phyloP scores from a whole-genome alignment of 345 rosid species.

The Draba incana region DNA sequence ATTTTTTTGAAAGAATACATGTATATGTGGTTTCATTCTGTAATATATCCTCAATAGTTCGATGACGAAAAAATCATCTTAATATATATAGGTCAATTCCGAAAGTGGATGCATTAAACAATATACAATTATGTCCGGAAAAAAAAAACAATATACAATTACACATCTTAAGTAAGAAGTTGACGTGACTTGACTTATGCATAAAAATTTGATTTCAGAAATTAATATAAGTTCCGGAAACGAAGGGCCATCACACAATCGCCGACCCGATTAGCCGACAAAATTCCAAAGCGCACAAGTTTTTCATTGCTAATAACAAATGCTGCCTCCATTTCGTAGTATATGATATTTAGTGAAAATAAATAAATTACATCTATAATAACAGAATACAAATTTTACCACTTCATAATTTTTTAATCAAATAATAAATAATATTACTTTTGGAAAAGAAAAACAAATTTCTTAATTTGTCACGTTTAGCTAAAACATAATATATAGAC shows the following conservation, averaged over 20 bases:
- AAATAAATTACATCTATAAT: too few relatives aligned
- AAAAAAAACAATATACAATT: background rate
- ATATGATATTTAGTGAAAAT: too few relatives aligned
- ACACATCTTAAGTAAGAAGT: conserved; percentile 25
- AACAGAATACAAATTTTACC: too few relatives aligned
- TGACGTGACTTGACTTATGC: conserved; percentile 36
- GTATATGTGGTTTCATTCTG: too few relatives aligned
- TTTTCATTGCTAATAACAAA: background rate
- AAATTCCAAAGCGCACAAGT: background rate
- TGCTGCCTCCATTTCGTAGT: too few relatives aligned
- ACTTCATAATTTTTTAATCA: too few relatives aligned
- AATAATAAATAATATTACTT: too few relatives aligned
- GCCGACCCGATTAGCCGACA: conserved; percentile 9
- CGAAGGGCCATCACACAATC: conserved; percentile 27
- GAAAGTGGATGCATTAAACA: conserved; percentile 7
- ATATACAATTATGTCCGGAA: background rate
- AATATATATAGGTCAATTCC: conserved; percentile 28
- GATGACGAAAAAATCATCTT: background rate
- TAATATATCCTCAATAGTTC: background rate
- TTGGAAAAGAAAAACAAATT: too few relatives aligned
- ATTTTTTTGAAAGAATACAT: too few relatives aligned
- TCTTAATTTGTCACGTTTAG: too few relatives aligned
- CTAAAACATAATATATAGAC: too few relatives aligned
- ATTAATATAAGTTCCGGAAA: background rate
- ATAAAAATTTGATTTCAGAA: background rate